Evolutionary conservation across 306 rosid species (phyloP), one percentile per base, ranked within the genome.

Genomic region (Cajanus cajan): DNA sequence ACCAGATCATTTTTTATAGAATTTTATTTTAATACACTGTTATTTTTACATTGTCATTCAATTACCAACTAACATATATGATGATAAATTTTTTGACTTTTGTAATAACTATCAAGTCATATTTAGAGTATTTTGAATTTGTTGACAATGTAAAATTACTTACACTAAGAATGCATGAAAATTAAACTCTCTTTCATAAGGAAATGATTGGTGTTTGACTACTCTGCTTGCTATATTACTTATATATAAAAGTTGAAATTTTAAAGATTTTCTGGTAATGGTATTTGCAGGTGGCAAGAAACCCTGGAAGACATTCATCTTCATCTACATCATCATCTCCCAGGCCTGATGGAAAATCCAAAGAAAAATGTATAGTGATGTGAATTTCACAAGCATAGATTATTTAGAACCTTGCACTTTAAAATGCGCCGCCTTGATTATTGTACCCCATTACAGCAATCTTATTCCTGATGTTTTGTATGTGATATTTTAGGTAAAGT

Each of bases 291-390:
- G 98, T 43, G 67, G 66, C 90, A 66, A 88, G 94, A 80, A 87
- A 65, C 80, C 67, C 83, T 33, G 87, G 77, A 66, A 83, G 89
- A 78, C 87, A 45, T 44, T 47, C 91, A 6, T 55, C 96, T 5
- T 39, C 90, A 4, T 77, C 80, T 21, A 9, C 71, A 74, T 37
- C 82, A 24, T 59, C 89, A 19, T 72, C 90, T 80, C 24, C 92
- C 37, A 89, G 68, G 80, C 74, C 95, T 13, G 98, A 95, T 31
- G 89, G 87, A 7, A 95, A 90, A 82, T 68, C 93, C 36, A 95
- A 92, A 91, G 98, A 95, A 0, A 95, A 86, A 85, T 95, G 98
- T 88, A 90, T 68, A 47, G 81, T 95, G 82, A 92, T 95, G 98
- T 95, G 94, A 94, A 71, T 71, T 80, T 52, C 45, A 28, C 71